These are phyloP conservation scores for Xylogone sp. DNA, from an alignment of 2,329 filamentous ascomycete genomes.

Conservation along the genomic window DNA sequence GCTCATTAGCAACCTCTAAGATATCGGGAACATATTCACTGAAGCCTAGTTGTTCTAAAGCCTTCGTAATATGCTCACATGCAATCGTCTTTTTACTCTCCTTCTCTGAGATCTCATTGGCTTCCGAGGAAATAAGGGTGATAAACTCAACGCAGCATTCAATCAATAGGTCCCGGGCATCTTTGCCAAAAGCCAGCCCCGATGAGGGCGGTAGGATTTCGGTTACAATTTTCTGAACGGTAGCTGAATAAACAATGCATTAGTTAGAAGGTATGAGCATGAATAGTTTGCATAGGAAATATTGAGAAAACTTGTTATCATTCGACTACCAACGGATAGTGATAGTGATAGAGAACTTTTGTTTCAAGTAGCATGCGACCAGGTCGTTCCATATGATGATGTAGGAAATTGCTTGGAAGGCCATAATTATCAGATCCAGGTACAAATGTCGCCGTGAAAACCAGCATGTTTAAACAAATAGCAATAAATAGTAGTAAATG, in stretches of 20 bases:
- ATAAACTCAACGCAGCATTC: slow-evolving; percentile 99
- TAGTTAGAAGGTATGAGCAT: too few relatives aligned
- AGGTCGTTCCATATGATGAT: too few relatives aligned
- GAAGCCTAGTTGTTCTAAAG: slow-evolving; percentile 88
- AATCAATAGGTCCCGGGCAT: slow-evolving; percentile 90
- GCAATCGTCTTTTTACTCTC: slow-evolving; percentile 99
- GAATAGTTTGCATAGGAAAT: too few relatives aligned
- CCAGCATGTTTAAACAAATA: too few relatives aligned
- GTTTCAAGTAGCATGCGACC: too few relatives aligned
- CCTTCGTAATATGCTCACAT: slow-evolving; percentile 95
- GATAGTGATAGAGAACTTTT: too few relatives aligned
- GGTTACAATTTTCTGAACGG: slow-evolving; percentile 81
- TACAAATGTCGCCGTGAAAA: too few relatives aligned
- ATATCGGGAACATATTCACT: slow-evolving; percentile 88
- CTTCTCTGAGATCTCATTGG: slow-evolving; percentile 98
- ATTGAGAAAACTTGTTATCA: too few relatives aligned
- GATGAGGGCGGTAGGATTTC: slow-evolving; percentile 80
- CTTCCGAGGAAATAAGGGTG: slow-evolving; percentile 95
- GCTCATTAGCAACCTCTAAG: slow-evolving; percentile 79
- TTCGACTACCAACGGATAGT: too few relatives aligned
- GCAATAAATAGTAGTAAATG: too few relatives aligned
- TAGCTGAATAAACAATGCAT: slow-evolving; percentile 41
- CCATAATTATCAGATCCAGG: too few relatives aligned
- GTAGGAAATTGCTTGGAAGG: too few relatives aligned
- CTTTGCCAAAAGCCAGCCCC: slow-evolving; percentile 87